Percentiles rank a stretch among this genome's conserved stretches.
These are phyloP conservation scores for Chimonanthus salicifolius DNA, from an alignment of 164 flowering plant species.

Conservation along the genomic window DNA sequence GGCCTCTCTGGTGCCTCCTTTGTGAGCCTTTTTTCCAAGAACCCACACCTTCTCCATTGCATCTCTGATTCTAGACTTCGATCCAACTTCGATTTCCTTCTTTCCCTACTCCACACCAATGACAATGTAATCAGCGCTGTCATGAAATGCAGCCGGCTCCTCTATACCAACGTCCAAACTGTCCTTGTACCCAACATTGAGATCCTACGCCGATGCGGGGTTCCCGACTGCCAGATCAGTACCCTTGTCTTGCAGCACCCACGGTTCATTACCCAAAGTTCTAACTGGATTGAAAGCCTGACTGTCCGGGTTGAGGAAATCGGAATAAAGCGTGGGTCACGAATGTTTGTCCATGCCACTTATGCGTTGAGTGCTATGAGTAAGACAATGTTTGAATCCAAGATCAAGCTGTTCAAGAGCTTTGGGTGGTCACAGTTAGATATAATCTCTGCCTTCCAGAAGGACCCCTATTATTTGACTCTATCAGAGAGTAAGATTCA, in stretches of 20 bases:
- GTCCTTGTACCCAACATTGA: background rate
- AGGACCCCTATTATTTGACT: conserved; percentile 3
- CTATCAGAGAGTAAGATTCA: conserved; percentile 8
- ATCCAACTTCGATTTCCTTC: conserved; percentile 3
- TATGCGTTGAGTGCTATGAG: background rate
- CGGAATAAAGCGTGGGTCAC: conserved; percentile 3
- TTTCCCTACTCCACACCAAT: background rate
- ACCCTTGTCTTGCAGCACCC: conserved; percentile 1
- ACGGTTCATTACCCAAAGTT: background rate
- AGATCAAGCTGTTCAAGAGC: conserved; percentile 3
- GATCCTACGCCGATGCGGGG: conserved; percentile 2
- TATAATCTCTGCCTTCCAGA: conserved; percentile 11
- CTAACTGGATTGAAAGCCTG: background rate
- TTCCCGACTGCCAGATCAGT: conserved; percentile 3
- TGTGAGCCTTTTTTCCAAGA: conserved; percentile 2
- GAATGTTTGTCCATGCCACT: conserved; percentile 7
- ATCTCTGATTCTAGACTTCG: background rate
- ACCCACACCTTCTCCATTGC: background rate
- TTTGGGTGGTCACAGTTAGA: conserved; percentile 15
- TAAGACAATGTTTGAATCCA: conserved; percentile 3
- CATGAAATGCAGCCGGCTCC: conserved; percentile 2
- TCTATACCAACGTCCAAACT: background rate
- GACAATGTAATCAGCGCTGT: conserved; percentile 1
- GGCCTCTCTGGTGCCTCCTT: conserved; percentile 9
- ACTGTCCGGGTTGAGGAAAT: conserved; percentile 7